Evolutionary conservation across 768 basidiomycete genomes (phyloP).

Genomic region (Coprinopsis cinerea): DNA sequence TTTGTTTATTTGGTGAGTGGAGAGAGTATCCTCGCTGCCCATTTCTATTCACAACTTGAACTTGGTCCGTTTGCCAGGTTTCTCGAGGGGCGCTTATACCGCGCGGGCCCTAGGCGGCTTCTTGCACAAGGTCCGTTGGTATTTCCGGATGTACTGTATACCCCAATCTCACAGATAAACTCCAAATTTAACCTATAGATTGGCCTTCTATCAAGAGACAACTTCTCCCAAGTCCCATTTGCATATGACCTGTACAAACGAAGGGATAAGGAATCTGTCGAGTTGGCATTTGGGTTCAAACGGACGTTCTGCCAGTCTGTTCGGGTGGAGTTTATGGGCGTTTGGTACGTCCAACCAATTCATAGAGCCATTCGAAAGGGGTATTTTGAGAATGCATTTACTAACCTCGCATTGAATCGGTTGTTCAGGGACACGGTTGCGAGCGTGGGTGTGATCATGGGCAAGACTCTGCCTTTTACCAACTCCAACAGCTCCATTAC

Average conservation of each 20-base stretch:
- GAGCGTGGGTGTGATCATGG: constrained; percentile 63
- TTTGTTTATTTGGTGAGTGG: constrained; percentile 66
- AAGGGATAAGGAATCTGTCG: constrained; percentile 36
- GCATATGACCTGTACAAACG: constrained; percentile 69
- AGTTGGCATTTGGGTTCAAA: constrained; percentile 63
- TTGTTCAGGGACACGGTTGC: constrained; percentile 75
- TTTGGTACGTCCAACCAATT: constrained; percentile 47
- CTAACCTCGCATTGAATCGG: constrained; percentile 1
- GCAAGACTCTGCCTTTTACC: constrained; percentile 61
- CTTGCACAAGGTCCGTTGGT: constrained; percentile 63
- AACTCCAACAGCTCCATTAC: constrained; percentile 55
- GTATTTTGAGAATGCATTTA: too few species aligned
- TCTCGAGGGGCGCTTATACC: constrained; percentile 58
- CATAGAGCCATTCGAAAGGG: background rate
- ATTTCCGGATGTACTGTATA: background rate
- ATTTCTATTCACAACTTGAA: too few species aligned
- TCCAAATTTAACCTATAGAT: constrained; percentile 33
- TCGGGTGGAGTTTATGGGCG: constrained; percentile 71
- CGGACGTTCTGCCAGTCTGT: constrained; percentile 63
- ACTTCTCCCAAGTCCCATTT: constrained; percentile 63
- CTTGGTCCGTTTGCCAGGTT: too few species aligned
- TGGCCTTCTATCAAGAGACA: constrained; percentile 64
- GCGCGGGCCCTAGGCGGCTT: constrained; percentile 66
- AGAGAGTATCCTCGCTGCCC: too few species aligned
- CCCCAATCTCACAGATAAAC: background rate